phyloP scores from a whole-genome alignment of 2,329 filamentous ascomycete species.

The Penicillium sp. region DNA sequence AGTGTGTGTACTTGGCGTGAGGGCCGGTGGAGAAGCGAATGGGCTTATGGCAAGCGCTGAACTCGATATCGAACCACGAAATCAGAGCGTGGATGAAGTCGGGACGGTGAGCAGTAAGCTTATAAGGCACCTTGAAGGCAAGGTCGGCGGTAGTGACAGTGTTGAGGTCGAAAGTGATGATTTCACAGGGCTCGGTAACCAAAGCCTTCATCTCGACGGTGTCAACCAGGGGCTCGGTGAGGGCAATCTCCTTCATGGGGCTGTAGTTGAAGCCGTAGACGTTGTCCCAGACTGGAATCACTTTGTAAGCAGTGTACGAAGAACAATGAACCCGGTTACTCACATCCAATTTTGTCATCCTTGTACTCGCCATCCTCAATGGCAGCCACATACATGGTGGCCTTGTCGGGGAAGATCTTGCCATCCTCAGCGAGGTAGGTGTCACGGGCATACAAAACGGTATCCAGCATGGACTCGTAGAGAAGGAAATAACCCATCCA shows the following conservation, averaged over 20 bases:
- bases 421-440: conserved; percentile 84
- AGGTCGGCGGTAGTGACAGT: conserved; percentile 83
- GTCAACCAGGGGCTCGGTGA: conserved; percentile 95
- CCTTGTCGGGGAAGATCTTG: conserved; percentile 98
- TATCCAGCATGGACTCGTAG: conserved; percentile 99
- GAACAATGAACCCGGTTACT: conserved; percentile 45
- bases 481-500: conserved; percentile 99
- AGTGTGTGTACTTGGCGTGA: conserved; percentile 99
- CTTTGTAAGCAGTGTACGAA: no score
- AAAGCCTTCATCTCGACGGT: conserved; percentile 97
- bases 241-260: conserved; percentile 87
- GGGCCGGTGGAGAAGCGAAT: conserved; percentile 96
- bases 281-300: conserved; percentile 94
- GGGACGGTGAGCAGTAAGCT: conserved; percentile 75
- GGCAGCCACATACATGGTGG: conserved; percentile 92
- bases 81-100: conserved; percentile 97
- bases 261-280: conserved; percentile 98
- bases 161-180: conserved; percentile 91
- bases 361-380: conserved; percentile 99
- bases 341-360: conserved; percentile 99
- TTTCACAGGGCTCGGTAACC: conserved; percentile 83
- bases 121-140: conserved; percentile 78
- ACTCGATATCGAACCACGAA: conserved; percentile 99
- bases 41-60: conserved; percentile 96
- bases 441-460: conserved; percentile 94